phyloP scores from a whole-genome alignment of 768 basidiomycete species.

The Xerocomus potaroensis region DNA sequence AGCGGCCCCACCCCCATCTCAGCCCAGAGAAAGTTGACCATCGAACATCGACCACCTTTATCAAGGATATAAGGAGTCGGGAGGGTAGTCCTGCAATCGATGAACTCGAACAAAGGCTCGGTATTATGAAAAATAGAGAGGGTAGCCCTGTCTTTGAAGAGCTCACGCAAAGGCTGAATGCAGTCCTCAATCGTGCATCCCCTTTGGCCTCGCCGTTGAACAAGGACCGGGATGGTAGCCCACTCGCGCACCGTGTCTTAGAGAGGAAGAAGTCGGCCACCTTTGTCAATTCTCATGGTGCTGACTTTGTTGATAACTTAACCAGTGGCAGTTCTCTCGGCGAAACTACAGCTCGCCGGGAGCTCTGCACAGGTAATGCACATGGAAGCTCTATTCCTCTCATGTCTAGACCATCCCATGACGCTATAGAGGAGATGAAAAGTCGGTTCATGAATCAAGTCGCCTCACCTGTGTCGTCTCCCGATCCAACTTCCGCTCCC shows the following conservation, averaged over 20 bases:
- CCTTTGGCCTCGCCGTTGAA: slow-evolving; percentile 17
- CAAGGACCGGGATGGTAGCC: slow-evolving; percentile 25
- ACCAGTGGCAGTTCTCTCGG: slow-evolving; percentile 6
- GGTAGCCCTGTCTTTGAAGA: slow-evolving; percentile 53
- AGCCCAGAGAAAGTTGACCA: slow-evolving; percentile 23
- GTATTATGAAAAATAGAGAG: slow-evolving; percentile 51
- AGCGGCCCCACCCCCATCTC: slow-evolving; percentile 36
- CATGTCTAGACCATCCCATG: slow-evolving; percentile 34
- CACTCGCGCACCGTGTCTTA: slow-evolving; percentile 23
- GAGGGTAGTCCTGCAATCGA: slow-evolving; percentile 61
- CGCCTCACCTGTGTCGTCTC: slow-evolving; percentile 19
- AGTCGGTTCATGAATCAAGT: slow-evolving; percentile 43
- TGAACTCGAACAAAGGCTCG: slow-evolving; percentile 58
- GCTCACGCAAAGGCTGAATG: slow-evolving; percentile 41
- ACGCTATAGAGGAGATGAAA: slow-evolving; percentile 64
- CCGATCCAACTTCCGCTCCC: slow-evolving; percentile 15
- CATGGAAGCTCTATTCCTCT: slow-evolving; percentile 8
- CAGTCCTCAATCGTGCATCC: slow-evolving; percentile 35
- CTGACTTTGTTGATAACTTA: slow-evolving; percentile 2
- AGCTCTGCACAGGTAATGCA: slow-evolving; percentile 8
- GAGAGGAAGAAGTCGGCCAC: slow-evolving; percentile 18
- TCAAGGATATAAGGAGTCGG: slow-evolving; percentile 38
- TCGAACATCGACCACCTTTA: slow-evolving; percentile 45
- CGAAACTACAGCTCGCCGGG: slow-evolving; percentile 10
- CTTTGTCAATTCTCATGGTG: slow-evolving; percentile 4